Percentiles rank a stretch among this genome's conserved stretches.
Evolutionary conservation across 2,329 filamentous ascomycete species (phyloP).

Genomic region (Fusarium staphyleae): DNA sequence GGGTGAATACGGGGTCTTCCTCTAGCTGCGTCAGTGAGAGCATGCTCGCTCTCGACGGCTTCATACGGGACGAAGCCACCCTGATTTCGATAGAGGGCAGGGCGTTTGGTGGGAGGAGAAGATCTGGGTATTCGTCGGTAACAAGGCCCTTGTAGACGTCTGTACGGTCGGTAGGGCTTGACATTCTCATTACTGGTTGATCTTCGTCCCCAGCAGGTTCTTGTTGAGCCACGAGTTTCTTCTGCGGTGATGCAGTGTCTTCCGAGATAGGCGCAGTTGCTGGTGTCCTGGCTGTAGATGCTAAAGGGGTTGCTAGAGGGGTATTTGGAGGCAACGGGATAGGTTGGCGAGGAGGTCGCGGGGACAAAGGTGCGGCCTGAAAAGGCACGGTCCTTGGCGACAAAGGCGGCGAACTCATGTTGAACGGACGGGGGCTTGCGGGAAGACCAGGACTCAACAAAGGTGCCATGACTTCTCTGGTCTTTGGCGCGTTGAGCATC

Average conservation of each 20-base stretch:
- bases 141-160: slow-evolving; percentile 78
- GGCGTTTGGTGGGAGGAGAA: slow-evolving; percentile 87
- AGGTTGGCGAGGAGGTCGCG: slow-evolving; percentile 75
- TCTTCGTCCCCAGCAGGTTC: slow-evolving; percentile 20
- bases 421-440: slow-evolving; percentile 64
- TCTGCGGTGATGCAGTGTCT: slow-evolving; percentile 19
- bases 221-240: slow-evolving; percentile 12
- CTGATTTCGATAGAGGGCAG: slow-evolving; percentile 84
- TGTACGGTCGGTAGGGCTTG: slow-evolving; percentile 53
- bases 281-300: slow-evolving; percentile 48
- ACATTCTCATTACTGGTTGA: slow-evolving; percentile 37
- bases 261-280: slow-evolving; percentile 16
- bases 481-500: slow-evolving; percentile 53
- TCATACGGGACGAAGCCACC: slow-evolving; percentile 93
- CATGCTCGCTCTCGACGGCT: slow-evolving; percentile 86
- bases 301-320: slow-evolving; percentile 63
- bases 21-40: slow-evolving; percentile 81
- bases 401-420: slow-evolving; percentile 70
- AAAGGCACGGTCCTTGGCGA: slow-evolving; percentile 64
- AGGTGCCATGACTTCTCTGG: slow-evolving; percentile 49
- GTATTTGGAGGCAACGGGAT: slow-evolving; percentile 76
- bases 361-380: slow-evolving; percentile 67
- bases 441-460: slow-evolving; percentile 68
- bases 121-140: slow-evolving; percentile 84
- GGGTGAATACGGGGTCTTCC: slow-evolving; percentile 91